Percentiles rank a stretch among this genome's conserved stretches.
Conservation (phyloP, 176 grass and related monocot species). For the Musa schizocarpa region DNA sequence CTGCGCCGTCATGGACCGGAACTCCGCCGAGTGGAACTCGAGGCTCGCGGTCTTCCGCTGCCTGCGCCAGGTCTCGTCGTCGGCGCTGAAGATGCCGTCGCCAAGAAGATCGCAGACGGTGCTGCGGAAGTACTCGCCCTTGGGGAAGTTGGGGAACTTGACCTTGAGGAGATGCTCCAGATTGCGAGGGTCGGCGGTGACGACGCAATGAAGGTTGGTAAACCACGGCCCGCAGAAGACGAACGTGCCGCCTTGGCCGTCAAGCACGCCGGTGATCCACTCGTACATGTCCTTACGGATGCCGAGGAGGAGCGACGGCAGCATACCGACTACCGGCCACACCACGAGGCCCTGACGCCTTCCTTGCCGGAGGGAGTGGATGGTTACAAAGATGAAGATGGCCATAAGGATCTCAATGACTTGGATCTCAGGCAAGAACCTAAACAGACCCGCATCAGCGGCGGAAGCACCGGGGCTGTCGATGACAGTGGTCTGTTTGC, state of each 20-base stretch:
- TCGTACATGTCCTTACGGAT: slow-evolving; percentile 78
- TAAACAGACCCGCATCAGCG: neutral
- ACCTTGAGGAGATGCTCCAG: slow-evolving; percentile 92
- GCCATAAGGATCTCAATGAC: slow-evolving; percentile 59
- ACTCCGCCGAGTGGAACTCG: slow-evolving; percentile 91
- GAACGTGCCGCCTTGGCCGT: slow-evolving; percentile 65
- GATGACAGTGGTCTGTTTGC: neutral
- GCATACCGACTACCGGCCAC: slow-evolving; percentile 83
- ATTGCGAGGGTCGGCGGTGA: slow-evolving; percentile 86
- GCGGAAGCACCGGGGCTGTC: neutral
- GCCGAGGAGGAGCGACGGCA: slow-evolving; percentile 66
- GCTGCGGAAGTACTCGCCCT: slow-evolving; percentile 80
- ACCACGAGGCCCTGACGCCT: slow-evolving; percentile 44
- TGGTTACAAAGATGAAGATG: slow-evolving; percentile 51
- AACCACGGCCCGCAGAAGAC: slow-evolving; percentile 65
- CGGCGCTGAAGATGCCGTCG: slow-evolving; percentile 91
- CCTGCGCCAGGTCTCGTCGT: slow-evolving; percentile 67
- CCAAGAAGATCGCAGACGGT: slow-evolving; percentile 76
- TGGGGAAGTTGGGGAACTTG: slow-evolving; percentile 68
- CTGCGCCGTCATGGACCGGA: slow-evolving; percentile 56
- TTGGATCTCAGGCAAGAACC: slow-evolving; percentile 43
- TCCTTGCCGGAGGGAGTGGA: slow-evolving; percentile 53
- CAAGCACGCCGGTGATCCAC: slow-evolving; percentile 69
- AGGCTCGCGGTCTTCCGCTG: slow-evolving; percentile 86
- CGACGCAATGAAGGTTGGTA: slow-evolving; percentile 81